These are phyloP conservation scores for Chimonanthus praecox DNA, from an alignment of 164 flowering plant species.

Conservation along the genomic window DNA sequence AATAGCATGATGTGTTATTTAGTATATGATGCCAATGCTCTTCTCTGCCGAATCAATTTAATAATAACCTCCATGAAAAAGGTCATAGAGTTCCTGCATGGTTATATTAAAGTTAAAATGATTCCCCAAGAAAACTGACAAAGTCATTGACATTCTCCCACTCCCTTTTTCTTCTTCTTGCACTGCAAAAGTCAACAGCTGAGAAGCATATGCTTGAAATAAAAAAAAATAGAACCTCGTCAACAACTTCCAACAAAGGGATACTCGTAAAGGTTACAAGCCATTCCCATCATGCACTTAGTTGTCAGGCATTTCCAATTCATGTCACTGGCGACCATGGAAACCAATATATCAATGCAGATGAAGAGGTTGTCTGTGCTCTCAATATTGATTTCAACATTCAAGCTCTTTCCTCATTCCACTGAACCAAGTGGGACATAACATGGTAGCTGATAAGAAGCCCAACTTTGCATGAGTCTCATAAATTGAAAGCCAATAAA, in stretches of 20 bases:
- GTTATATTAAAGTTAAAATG: conserved; percentile 13
- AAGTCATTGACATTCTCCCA: conserved; percentile 35
- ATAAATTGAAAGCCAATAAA: not conserved
- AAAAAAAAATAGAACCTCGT: conserved; percentile 12
- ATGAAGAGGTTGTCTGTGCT: not conserved
- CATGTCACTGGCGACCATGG: not conserved
- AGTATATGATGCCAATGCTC: conserved; percentile 15
- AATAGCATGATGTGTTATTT: conserved; percentile 11
- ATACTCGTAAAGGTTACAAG: conserved; percentile 4
- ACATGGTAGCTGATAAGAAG: not conserved
- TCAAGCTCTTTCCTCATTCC: not conserved
- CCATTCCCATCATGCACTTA: conserved; percentile 6
- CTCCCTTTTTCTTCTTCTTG: conserved; percentile 9
- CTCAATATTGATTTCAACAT: not conserved
- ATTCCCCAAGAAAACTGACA: conserved; percentile 18
- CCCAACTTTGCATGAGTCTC: not conserved
- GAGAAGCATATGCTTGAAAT: conserved; percentile 13
- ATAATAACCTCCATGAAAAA: conserved; percentile 31
- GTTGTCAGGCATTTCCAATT: conserved; percentile 2
- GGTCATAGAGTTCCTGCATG: conserved; percentile 6
- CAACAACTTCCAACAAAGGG: conserved; percentile 11
- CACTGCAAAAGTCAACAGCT: conserved; percentile 13
- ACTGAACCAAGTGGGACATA: not conserved
- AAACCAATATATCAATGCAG: not conserved
- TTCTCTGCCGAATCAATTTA: conserved; percentile 21